phyloP scores from a whole-genome alignment of 2,329 filamentous ascomycete species.

The Chaetomiaceae sp. region DNA sequence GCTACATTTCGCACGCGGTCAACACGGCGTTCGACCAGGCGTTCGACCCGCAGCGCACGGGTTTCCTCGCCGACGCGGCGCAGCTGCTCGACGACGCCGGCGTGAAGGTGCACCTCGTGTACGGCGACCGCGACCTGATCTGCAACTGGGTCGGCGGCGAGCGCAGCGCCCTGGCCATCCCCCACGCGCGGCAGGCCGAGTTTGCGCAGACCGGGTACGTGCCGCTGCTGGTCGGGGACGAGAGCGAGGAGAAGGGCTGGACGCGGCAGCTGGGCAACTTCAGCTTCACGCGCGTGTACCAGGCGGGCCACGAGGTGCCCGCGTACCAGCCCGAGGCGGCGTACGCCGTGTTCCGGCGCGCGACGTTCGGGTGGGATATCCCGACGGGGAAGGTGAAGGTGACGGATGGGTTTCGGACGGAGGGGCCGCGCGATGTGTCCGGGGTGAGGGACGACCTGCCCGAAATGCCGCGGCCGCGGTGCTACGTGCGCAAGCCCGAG shows the following conservation, averaged over 20 bases:
- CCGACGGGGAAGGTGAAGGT: not conserved
- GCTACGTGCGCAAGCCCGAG: constrained; percentile 3
- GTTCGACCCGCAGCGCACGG: not conserved
- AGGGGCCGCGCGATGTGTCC: not conserved
- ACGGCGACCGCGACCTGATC: not conserved
- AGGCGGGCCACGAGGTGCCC: constrained; percentile 5
- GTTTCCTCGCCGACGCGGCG: not conserved
- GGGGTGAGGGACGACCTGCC: not conserved
- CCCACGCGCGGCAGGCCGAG: not conserved
- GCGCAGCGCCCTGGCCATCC: not conserved
- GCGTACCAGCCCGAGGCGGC: not conserved
- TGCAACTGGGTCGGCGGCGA: constrained; percentile 1
- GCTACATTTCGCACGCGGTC: not conserved
- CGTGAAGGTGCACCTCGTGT: not conserved
- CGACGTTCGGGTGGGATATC: constrained; percentile 1
- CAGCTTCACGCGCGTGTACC: constrained; percentile 2
- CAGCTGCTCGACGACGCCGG: not conserved
- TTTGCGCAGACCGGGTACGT: not conserved
- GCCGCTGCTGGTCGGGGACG: not conserved
- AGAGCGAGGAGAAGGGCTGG: not conserved
- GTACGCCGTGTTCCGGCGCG: constrained; percentile 1
- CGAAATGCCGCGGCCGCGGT: not conserved
- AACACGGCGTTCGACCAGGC: not conserved
- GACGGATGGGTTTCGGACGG: not conserved
- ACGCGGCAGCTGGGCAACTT: not conserved